Evolutionary conservation across 257 asterid genomes (phyloP), one percentile per base, ranked within the genome.

Genomic region (Solanum sitiens): DNA sequence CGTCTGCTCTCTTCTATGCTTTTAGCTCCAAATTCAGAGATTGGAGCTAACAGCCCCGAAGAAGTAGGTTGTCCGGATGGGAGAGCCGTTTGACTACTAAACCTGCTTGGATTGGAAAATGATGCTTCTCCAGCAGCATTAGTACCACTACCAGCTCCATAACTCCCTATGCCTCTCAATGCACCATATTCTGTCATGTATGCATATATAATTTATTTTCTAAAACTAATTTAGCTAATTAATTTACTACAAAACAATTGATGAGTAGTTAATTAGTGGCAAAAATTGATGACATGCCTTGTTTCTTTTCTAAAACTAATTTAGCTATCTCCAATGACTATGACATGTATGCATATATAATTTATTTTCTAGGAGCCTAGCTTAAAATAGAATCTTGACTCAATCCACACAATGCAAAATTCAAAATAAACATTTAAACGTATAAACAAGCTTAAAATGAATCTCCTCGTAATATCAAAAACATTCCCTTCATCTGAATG

Each of bases 161-260:
- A 92, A 90, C 56, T 90, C 86, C 91, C 95, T 87, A 89, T 89
- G 90, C 90, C 89, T 91, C 93, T 91, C 90, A 89, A 83, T 86
- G 91, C 89, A 90, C 95, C 95, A 87, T 92, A 89, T 76, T 94
- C 98, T 95, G 96, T 88, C 39, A n/a, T n/a, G n/a, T n/a, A n/a
- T n/a, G n/a, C n/a, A n/a, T n/a, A n/a, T n/a, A n/a, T n/a, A n/a
- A n/a, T n/a, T n/a, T n/a, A n/a, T n/a, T n/a, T n/a, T n/a, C n/a
- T n/a, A n/a, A n/a, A n/a, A n/a, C n/a, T n/a, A n/a, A n/a, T n/a
- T n/a, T n/a, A n/a, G n/a, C n/a, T n/a, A n/a, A n/a, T n/a, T n/a
- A n/a, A n/a, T n/a, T n/a, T n/a, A n/a, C n/a, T n/a, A n/a, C 32
- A 25, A 35, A 74, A 74, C 50, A 20, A 32, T 20, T 37, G 12